Conservation (phyloP, 805 yeast species). For the Metschnikowia dekortorum region DNA sequence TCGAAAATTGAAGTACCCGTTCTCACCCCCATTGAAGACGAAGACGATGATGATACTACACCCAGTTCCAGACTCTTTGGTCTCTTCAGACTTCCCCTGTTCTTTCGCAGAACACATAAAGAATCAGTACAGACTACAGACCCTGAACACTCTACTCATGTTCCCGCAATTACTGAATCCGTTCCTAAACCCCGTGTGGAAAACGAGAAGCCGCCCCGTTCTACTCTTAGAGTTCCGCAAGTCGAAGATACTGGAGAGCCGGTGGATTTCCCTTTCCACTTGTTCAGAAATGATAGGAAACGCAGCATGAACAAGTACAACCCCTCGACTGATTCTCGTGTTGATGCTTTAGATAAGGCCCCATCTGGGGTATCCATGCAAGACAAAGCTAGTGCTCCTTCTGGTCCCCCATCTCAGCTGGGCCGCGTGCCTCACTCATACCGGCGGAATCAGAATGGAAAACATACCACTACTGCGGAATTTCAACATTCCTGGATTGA, state of each 20-base stretch:
- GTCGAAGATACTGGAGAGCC: neutral
- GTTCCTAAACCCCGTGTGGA: neutral
- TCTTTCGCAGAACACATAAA: neutral
- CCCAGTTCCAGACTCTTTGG: neutral
- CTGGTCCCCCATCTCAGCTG: too few relatives aligned
- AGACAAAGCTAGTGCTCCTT: too few relatives aligned
- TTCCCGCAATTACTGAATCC: neutral
- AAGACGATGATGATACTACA: neutral
- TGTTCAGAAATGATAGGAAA: neutral
- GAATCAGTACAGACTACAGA: neutral
- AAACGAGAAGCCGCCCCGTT: neutral
- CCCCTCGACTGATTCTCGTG: too few relatives aligned
- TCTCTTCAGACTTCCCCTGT: neutral
- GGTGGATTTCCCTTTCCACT: neutral
- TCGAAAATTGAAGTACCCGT: neutral
- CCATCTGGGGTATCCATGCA: too few relatives aligned
- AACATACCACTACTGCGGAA: too few relatives aligned
- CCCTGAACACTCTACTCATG: neutral
- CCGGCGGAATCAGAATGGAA: too few relatives aligned
- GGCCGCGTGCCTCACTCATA: too few relatives aligned
- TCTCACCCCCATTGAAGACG: neutral
- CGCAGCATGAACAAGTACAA: neutral
- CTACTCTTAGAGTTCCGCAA: neutral
- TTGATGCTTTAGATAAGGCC: too few relatives aligned
- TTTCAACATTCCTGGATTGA: too few relatives aligned